Conservation (phyloP, 2,329 filamentous ascomycete species). For the Periconia sp. region DNA sequence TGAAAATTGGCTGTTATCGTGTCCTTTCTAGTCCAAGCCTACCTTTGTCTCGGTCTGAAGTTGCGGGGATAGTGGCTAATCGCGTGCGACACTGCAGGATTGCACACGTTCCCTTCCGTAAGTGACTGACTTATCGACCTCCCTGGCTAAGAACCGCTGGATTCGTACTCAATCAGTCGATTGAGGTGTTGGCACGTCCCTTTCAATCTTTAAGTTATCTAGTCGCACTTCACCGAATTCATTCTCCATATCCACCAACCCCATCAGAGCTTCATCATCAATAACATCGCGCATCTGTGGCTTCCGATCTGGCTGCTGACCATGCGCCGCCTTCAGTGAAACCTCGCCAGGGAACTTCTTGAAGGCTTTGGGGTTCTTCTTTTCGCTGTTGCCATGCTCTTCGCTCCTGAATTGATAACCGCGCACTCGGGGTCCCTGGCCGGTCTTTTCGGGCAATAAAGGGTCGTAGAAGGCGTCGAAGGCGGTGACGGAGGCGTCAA, state of each 20-base stretch:
- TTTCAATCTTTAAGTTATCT: constrained; percentile 28
- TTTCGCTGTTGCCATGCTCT: constrained; percentile 34
- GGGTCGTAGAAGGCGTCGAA: constrained; percentile 75
- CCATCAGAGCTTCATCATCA: constrained; percentile 41
- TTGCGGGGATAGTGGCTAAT: too few species aligned
- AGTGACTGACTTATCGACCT: too few species aligned
- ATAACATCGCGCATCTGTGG: constrained; percentile 33
- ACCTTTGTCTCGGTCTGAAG: too few species aligned
- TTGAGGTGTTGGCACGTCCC: too few species aligned
- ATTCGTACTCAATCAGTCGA: too few species aligned
- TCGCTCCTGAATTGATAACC: constrained; percentile 42
- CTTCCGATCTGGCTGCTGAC: constrained; percentile 35
- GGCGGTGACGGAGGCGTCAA: constrained; percentile 58
- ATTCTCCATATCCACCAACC: constrained; percentile 30
- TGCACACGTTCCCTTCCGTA: too few species aligned
- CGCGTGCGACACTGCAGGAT: too few species aligned
- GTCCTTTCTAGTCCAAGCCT: too few species aligned
- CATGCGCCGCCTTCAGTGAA: constrained; percentile 35
- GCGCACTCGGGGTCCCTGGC: constrained; percentile 68
- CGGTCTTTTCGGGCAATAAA: constrained; percentile 74
- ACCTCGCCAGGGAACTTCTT: constrained; percentile 32
- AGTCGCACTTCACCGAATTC: constrained; percentile 13
- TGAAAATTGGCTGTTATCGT: too few species aligned
- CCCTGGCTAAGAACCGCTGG: too few species aligned
- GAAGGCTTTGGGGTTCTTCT: constrained; percentile 42